Evolutionary conservation across 1,284 basidiomycete species (phyloP), one percentile per base, ranked within the genome.

Genomic region (Uromyces viciae-fabae): DNA sequence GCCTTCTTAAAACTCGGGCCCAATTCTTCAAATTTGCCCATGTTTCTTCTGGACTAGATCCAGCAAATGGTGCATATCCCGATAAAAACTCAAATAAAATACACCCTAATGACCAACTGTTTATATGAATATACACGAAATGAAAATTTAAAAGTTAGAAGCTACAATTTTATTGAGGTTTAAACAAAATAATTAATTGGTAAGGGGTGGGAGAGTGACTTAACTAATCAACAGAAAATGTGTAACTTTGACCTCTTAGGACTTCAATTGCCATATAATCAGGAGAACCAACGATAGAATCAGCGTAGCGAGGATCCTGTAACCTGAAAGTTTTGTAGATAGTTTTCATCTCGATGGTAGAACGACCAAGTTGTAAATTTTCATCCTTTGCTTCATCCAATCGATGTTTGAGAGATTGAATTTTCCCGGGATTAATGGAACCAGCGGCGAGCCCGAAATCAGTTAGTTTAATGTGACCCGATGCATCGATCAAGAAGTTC

Each of bases 11-110:
- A 2, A 95, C 85, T 83, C 93, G 93, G 33, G 91, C 90, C 97
- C 97, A 99, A 86, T 98, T 98, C 88, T 98, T 98, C 83, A 99
- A 88, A 86, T 99, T 99, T 28, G 94, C 94, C 95, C 97, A 99
- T 0, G 97, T 99, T 87, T 99, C 97, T 84, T 99, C 96, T 0
- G 95, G 93, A 0, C 92, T 94, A 60, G 92, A 91, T 17, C 97
- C 97, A 75, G 93, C 96, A 88, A 99, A 99, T 0, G 97, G 97
- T 14, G 97, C 97, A 88, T 98, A 99, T 31, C 95, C 95, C 22
- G 85, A 82, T 15, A 85, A 81, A 81, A 85, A 85, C 82, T 85
- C 95, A 88, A 98, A 99, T 38, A 99, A 88, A 84, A 99, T 99
- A 86, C 97, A 99, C 14, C 97, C 97, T 3, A 99, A 89, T 4